Evolutionary conservation across 805 yeast species (phyloP).

Genomic region (Gaillardinia entomophila): DNA sequence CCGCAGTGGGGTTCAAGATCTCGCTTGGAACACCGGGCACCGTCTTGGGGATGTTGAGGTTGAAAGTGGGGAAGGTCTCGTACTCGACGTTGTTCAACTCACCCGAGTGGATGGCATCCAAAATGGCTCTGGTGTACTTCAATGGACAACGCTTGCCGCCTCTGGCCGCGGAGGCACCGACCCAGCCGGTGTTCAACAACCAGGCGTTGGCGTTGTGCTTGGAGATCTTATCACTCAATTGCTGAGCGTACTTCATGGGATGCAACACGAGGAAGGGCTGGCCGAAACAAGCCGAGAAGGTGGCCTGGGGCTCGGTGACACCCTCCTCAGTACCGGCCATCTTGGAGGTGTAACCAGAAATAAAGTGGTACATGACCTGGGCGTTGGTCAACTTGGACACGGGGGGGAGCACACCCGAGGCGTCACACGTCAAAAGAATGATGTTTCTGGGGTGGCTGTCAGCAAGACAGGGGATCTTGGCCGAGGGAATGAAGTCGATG

Average conservation of each 20-base stretch:
- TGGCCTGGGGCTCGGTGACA: constrained; percentile 95
- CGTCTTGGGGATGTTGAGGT: constrained; percentile 77
- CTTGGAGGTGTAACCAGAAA: constrained; percentile 97
- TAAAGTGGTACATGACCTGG: constrained; percentile 98
- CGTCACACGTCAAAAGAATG: constrained; percentile 91
- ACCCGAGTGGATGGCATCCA: constrained; percentile 93
- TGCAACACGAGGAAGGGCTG: constrained; percentile 97
- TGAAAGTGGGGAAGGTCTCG: constrained; percentile 82
- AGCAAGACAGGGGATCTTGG: constrained; percentile 91
- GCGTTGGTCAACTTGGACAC: constrained; percentile 89
- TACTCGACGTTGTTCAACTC: constrained; percentile 72
- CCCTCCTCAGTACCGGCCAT: constrained; percentile 99
- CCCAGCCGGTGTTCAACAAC: constrained; percentile 98
- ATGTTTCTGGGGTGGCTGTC: constrained; percentile 89
- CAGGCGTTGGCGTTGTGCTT: constrained; percentile 89
- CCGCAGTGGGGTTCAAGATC: constrained; percentile 78
- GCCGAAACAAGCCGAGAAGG: constrained; percentile 98
- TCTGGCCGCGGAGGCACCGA: constrained; percentile 83
- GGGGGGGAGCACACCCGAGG: constrained; percentile 96
- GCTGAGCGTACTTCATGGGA: constrained; percentile 97
- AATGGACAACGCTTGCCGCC: constrained; percentile 98
- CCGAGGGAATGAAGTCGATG: constrained; percentile 92
- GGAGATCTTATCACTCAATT: constrained; percentile 88
- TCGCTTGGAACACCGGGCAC: constrained; percentile 80
- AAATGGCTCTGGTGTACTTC: constrained; percentile 94